Evolutionary conservation across 768 basidiomycete genomes (phyloP).

Genomic region (Boletus insuetus): DNA sequence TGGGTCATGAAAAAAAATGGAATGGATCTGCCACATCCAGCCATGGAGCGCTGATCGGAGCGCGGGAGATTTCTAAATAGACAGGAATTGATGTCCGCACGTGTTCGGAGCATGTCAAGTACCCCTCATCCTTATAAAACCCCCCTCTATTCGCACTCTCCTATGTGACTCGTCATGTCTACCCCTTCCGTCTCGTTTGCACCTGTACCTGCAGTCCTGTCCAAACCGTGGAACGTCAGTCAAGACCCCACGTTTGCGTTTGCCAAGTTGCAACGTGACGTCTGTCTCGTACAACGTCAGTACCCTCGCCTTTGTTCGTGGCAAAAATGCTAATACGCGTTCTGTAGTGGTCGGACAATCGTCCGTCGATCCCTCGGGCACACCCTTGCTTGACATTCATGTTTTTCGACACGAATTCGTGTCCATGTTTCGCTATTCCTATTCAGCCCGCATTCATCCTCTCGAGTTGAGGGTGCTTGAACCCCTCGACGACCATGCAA

Average conservation of each 20-base stretch:
- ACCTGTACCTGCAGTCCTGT: conserved; percentile 8
- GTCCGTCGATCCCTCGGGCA: conserved; percentile 8
- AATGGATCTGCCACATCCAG: no score
- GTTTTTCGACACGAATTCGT: conserved; percentile 53
- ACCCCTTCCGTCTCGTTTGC: conserved; percentile 23
- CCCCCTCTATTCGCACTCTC: not conserved
- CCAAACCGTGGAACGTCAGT: conserved; percentile 11
- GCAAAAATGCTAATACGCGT: no score
- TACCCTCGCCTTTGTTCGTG: not conserved
- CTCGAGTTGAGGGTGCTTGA: conserved; percentile 48
- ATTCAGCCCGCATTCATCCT: conserved; percentile 41
- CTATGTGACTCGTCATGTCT: conserved; percentile 8
- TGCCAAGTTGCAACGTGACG: conserved; percentile 23
- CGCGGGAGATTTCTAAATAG: not conserved
- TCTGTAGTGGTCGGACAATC: conserved; percentile 18
- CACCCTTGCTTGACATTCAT: conserved; percentile 20
- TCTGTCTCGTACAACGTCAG: conserved; percentile 33
- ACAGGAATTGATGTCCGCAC: not conserved
- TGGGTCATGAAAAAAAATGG: no score
- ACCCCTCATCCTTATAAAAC: not conserved
- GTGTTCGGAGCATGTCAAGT: not conserved
- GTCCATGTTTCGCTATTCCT: conserved; percentile 58
- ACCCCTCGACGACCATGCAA: conserved; percentile 43
- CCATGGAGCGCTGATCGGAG: no score
- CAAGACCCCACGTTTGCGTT: conserved; percentile 37